These are phyloP conservation scores for Anaeromyces robustus DNA, from an alignment of 192 early-diverging fungal species.

Conservation along the genomic window DNA sequence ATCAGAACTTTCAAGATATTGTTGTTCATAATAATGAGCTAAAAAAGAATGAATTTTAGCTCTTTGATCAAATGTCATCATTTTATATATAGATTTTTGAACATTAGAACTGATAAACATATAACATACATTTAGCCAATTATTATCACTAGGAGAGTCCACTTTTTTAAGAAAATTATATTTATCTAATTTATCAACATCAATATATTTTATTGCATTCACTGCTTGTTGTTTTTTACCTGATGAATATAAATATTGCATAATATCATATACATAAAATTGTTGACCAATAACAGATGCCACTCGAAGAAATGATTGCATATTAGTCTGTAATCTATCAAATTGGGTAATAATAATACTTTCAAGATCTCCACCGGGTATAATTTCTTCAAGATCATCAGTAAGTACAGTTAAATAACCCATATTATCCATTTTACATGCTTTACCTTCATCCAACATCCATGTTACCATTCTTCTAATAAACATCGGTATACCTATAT, in stretches of 20 bases:
- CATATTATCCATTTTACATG: background rate
- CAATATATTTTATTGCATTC: background rate
- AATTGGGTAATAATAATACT: slow-evolving; percentile 30
- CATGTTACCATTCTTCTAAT: background rate
- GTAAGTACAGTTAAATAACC: background rate
- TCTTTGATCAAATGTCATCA: slow-evolving; percentile 28
- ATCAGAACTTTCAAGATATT: slow-evolving; percentile 9
- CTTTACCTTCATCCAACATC: background rate
- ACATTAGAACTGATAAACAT: slow-evolving; percentile 5
- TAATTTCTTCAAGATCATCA: slow-evolving; percentile 24
- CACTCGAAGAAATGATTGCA: slow-evolving; percentile 33
- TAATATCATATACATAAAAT: slow-evolving; percentile 27
- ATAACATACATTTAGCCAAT: background rate
- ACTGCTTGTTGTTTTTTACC: background rate
- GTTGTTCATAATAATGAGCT: slow-evolving; percentile 23
- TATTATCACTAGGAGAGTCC: slow-evolving; percentile 5
- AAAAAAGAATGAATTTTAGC: slow-evolving; percentile 26
- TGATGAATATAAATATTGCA: slow-evolving; percentile 9
- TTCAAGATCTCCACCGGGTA: slow-evolving; percentile 23
- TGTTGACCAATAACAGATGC: slow-evolving; percentile 28
- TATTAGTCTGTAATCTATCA: slow-evolving; percentile 27
- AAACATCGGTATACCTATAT: background rate
- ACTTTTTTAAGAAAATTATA: slow-evolving; percentile 20
- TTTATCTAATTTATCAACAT: slow-evolving; percentile 20
- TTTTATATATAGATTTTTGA: slow-evolving; percentile 26